Conservation (phyloP, 768 basidiomycete species). For the Mycena sanguinolenta region DNA sequence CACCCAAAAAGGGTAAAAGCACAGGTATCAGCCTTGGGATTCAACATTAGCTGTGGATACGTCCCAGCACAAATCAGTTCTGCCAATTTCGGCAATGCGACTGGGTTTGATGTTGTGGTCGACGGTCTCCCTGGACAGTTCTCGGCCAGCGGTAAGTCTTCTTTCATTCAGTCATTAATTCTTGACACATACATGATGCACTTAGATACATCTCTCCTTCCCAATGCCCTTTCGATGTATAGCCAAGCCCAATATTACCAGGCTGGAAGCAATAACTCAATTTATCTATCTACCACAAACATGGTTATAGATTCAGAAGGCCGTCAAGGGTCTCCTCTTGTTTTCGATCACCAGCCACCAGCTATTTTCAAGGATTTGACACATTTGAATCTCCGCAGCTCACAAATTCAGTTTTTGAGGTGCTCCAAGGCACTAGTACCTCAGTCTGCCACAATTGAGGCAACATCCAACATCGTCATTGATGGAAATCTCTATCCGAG, state of each 20-base stretch:
- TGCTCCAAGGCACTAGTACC: neutral
- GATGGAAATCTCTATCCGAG: neutral
- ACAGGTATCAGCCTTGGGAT: neutral
- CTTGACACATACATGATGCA: neutral
- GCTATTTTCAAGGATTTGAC: neutral
- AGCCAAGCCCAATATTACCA: too few relatives aligned
- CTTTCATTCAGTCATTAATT: neutral
- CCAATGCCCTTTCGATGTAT: neutral
- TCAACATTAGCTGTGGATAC: too few relatives aligned
- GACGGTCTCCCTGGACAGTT: too few relatives aligned
- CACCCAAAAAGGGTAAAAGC: neutral
- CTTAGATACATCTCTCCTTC: neutral
- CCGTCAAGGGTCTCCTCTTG: neutral
- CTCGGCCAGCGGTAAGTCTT: too few relatives aligned
- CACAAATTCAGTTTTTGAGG: slow-evolving; percentile 7
- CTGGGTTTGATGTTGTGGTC: too few relatives aligned
- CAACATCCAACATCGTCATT: neutral
- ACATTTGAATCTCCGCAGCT: neutral
- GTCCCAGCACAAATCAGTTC: too few relatives aligned
- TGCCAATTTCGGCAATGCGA: too few relatives aligned
- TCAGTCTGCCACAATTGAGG: neutral
- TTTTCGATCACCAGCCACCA: neutral
- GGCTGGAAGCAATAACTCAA: neutral
- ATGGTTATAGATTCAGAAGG: neutral
- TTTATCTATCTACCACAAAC: neutral